These are phyloP conservation scores for Metrosideros polymorpha DNA, from an alignment of 441 rosid genomes.

Conservation along the genomic window DNA sequence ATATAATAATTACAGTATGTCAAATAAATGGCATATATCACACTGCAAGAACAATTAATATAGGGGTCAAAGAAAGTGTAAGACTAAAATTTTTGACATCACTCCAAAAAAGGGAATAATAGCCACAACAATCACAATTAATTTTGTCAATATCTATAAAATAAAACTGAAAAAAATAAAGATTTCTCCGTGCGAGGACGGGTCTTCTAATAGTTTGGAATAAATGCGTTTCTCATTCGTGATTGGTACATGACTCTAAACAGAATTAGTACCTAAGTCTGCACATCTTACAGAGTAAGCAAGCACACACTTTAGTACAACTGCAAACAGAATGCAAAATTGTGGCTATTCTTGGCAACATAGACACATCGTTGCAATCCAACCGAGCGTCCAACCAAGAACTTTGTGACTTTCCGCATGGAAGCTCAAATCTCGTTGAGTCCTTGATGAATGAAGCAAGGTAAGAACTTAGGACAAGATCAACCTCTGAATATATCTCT, in stretches of 20 bases:
- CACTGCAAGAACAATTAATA: too few relatives aligned
- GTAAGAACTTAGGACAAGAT: neutral
- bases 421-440: neutral
- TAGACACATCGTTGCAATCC: neutral
- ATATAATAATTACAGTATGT: too few relatives aligned
- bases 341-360: neutral
- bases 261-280: neutral
- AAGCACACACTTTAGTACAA: neutral
- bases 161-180: too few relatives aligned
- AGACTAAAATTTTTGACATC: neutral
- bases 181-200: neutral
- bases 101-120: too few relatives aligned
- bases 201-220: neutral
- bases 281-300: neutral
- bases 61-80: too few relatives aligned
- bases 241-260: neutral
- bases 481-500: neutral
- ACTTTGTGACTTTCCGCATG: neutral
- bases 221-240: neutral
- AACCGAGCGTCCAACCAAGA: neutral
- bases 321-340: neutral
- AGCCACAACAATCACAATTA: neutral
- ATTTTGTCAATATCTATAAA: too few relatives aligned
- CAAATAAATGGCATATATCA: too few relatives aligned
- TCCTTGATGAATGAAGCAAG: neutral